These are phyloP conservation scores for Aspergillus ustus DNA, from an alignment of 2,329 filamentous ascomycete species.

Conservation along the genomic window DNA sequence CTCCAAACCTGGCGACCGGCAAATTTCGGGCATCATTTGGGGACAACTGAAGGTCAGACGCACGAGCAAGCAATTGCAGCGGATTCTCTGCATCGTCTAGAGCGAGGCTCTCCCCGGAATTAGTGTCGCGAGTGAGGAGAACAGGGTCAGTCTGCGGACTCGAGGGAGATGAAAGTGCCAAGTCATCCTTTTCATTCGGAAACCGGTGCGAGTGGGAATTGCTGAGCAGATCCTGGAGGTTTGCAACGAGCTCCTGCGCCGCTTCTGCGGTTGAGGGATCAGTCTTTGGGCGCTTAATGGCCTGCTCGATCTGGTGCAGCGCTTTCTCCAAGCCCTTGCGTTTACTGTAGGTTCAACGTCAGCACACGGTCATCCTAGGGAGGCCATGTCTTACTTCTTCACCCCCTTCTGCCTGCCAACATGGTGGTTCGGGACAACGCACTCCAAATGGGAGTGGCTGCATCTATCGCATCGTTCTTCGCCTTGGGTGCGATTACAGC, in stretches of 20 bases:
- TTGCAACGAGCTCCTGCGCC: slow-evolving; percentile 47
- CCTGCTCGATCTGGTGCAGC: slow-evolving; percentile 74
- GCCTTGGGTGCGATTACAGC: slow-evolving; percentile 62
- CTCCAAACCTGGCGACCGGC: slow-evolving; percentile 32
- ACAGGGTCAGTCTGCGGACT: slow-evolving; percentile 28
- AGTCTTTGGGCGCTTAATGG: slow-evolving; percentile 61
- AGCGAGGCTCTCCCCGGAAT: slow-evolving; percentile 59
- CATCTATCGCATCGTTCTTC: slow-evolving; percentile 65
- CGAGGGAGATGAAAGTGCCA: slow-evolving; percentile 32
- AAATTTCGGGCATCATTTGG: slow-evolving; percentile 36
- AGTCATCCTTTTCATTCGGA: slow-evolving; percentile 32
- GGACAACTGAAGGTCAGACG: slow-evolving; percentile 69
- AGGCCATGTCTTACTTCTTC: slow-evolving; percentile 64
- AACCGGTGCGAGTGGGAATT: slow-evolving; percentile 51
- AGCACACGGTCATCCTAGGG: slow-evolving; percentile 14
- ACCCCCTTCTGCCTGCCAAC: slow-evolving; percentile 75
- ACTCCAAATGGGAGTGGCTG: slow-evolving; percentile 62
- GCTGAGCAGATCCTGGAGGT: slow-evolving; percentile 57
- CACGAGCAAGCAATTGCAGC: slow-evolving; percentile 72
- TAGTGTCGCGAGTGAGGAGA: slow-evolving; percentile 30
- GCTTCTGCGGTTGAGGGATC: slow-evolving; percentile 48
- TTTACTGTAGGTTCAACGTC: slow-evolving; percentile 59
- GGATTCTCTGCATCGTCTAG: slow-evolving; percentile 77
- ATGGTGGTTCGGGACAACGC: slow-evolving; percentile 73
- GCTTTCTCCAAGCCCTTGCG: slow-evolving; percentile 75